phyloP scores from a whole-genome alignment of 1,284 basidiomycete species.

The Kwoniella shivajii region DNA sequence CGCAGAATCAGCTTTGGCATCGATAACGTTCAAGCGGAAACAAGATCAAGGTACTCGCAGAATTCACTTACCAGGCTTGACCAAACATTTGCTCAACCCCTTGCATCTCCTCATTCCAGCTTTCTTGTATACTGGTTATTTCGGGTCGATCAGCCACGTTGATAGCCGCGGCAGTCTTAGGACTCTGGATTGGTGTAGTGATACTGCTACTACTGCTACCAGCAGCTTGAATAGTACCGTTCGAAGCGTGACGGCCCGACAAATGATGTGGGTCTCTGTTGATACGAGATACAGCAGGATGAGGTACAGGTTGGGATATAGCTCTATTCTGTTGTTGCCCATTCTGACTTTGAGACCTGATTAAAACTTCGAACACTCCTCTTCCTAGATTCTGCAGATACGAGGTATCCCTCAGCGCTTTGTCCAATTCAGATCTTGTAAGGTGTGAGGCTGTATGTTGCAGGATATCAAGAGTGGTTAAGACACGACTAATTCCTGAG shows the following conservation, averaged over 20 bases:
- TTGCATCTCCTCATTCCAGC: not conserved
- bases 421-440: not conserved
- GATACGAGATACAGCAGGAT: too few relatives aligned
- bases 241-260: too few relatives aligned
- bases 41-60: too few relatives aligned
- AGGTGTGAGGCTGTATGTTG: not conserved
- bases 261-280: too few relatives aligned
- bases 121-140: not conserved
- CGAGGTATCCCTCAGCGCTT: not conserved
- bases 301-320: too few relatives aligned
- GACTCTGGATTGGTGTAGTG: not conserved
- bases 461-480: not conserved
- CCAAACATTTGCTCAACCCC: not conserved
- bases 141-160: not conserved
- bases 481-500: too few relatives aligned
- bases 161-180: not conserved
- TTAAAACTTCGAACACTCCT: not conserved
- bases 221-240: too few relatives aligned
- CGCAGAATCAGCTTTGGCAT: too few relatives aligned
- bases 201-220: too few relatives aligned
- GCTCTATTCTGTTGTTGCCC: too few relatives aligned
- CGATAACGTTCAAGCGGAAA: too few relatives aligned
- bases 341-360: too few relatives aligned
- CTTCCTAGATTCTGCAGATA: not conserved
- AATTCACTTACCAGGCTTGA: not conserved